Conservation (phyloP, 2,329 filamentous ascomycete genomes). For the Colletotrichum sp. region DNA sequence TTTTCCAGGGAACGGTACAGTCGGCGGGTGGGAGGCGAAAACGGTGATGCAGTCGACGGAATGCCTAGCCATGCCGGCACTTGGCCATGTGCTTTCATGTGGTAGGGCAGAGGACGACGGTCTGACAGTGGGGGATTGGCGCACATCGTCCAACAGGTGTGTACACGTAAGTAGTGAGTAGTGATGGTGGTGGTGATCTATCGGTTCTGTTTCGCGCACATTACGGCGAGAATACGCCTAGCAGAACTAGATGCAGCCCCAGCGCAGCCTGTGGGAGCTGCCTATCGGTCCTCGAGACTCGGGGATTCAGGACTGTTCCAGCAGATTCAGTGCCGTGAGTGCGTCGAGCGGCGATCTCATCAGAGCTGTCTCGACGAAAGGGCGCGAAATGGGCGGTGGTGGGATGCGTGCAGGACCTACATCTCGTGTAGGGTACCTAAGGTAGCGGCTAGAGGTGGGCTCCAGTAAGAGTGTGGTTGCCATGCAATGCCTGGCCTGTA, state of each 20-base stretch:
- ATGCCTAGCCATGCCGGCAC: constrained; percentile 18
- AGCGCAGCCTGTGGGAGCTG: not conserved
- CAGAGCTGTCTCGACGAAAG: not conserved
- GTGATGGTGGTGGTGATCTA: not conserved
- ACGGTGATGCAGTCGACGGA: not conserved
- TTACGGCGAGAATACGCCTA: not conserved
- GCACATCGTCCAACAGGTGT: not conserved
- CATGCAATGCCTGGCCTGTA: constrained; percentile 6
- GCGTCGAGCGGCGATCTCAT: not conserved
- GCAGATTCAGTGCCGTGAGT: not conserved
- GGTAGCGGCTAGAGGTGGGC: not conserved
- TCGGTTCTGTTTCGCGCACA: not conserved
- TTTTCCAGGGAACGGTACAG: not conserved
- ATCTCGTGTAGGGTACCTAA: not conserved
- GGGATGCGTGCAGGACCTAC: not conserved
- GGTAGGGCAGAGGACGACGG: not conserved
- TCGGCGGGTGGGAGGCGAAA: not conserved
- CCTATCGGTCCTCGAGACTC: not conserved
- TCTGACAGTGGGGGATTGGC: not conserved
- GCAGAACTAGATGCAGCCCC: not conserved
- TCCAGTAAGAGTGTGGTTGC: not conserved
- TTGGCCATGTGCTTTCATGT: constrained; percentile 11
- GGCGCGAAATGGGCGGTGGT: not conserved
- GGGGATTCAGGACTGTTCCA: not conserved
- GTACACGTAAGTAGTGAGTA: not conserved